Evolutionary conservation across 306 rosid genomes (phyloP).

Genomic region (Clitoria ternatea): DNA sequence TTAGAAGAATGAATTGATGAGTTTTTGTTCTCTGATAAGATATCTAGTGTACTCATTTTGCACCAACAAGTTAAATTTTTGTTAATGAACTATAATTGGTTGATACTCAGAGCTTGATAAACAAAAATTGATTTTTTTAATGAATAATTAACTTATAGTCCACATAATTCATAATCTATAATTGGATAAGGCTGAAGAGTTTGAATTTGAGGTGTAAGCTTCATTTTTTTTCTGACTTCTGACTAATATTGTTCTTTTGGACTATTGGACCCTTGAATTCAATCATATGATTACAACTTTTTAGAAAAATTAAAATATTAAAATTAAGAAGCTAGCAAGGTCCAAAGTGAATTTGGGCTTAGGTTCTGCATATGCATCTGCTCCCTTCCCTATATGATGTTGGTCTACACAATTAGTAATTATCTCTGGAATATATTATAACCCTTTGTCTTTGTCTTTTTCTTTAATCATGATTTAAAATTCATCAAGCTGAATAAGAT

Average conservation of each 20-base stretch:
- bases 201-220: not conserved
- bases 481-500: not conserved
- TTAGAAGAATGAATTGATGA: not conserved
- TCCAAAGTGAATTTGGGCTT: not conserved
- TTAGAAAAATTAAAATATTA: not conserved
- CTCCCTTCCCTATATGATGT: not conserved
- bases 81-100: not conserved
- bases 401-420: not conserved
- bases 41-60: not conserved
- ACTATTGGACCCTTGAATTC: not conserved
- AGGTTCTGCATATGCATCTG: conserved; percentile 6
- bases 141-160: not conserved
- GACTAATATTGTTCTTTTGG: not conserved
- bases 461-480: not conserved
- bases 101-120: not conserved
- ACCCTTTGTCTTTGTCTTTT: not conserved
- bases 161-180: not conserved
- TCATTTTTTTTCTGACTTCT: not conserved
- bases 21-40: not conserved
- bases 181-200: not conserved
- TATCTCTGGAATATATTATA: too few relatives aligned
- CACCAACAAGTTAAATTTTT: conserved; percentile 4
- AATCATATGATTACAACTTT: not conserved
- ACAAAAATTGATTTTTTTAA: not conserved
- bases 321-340: not conserved